A percentile compares a stretch with the other conserved stretches of the same genome.
Conservation (phyloP, 176 grass and related monocot species). For the Oryza glumipatula region DNA sequence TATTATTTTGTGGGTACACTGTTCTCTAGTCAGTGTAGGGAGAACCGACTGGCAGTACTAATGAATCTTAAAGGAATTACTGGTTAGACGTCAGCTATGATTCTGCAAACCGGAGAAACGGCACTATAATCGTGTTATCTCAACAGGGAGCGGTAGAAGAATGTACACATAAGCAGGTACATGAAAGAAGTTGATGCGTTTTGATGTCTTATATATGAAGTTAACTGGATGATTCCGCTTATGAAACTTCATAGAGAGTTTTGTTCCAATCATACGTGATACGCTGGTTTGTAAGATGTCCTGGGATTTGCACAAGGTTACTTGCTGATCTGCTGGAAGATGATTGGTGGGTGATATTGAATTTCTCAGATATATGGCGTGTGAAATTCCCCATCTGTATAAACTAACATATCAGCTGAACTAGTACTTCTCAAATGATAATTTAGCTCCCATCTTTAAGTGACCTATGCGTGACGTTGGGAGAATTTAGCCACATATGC, state of each 20-base stretch:
- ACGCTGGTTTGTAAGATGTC: background rate
- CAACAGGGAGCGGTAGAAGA: background rate
- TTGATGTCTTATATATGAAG: background rate
- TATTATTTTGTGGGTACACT: background rate
- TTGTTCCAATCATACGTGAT: background rate
- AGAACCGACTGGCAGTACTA: background rate
- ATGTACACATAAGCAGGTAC: background rate
- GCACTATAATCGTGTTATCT: background rate
- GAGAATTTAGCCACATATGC: background rate
- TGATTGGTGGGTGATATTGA: background rate
- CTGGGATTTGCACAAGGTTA: background rate
- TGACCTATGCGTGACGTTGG: background rate
- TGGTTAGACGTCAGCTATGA: background rate
- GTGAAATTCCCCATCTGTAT: background rate
- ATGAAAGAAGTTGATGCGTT: background rate
- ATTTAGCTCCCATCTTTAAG: no score
- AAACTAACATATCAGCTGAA: background rate
- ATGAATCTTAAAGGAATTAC: background rate
- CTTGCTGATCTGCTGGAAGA: background rate
- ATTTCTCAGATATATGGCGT: slow-evolving; percentile 1
- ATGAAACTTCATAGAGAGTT: background rate
- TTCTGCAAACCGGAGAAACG: background rate
- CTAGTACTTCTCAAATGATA: background rate
- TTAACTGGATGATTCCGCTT: background rate
- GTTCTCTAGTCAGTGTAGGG: background rate